Base-by-base conservation (phyloP, 2,329 filamentous ascomycete genomes). In the Aspergillus versicolor region DNA sequence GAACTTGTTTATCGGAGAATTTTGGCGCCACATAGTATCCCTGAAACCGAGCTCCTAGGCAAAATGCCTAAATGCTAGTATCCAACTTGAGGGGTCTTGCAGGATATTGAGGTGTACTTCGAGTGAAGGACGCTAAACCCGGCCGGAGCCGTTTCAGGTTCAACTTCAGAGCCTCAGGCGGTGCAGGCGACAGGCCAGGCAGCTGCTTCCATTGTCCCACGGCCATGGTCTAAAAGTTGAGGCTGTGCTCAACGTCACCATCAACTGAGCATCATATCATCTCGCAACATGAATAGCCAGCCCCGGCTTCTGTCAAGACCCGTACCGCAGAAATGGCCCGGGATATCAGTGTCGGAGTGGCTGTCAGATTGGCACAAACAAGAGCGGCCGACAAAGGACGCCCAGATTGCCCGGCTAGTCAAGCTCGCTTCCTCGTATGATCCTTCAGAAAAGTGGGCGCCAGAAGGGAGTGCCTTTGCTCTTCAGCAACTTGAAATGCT, bases 1-100 rank as follows among this genome's bases (percentile, higher is more conserved):
- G 46, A 19, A 49, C 38, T 53, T 34, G 32, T 37, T 32, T 41
- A 3, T 38, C 51, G 51, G 51, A 32, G 51, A 53, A 44, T 27
- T 38, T 17, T 2, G 34, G 41, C 22, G 42, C 51, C 51, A 53
- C 42, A 8, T 19, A 21, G 5, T 53, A 32, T 38, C 42, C 17
- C 13, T 37, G 34, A 37, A 37, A 37, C 34, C 7, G 8, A 11
- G 27, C 27, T 30, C 27, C 27, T 11, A 30, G 27, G 27, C 9
- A 30, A 30, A 30, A 30, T 30, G 27, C 27, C 27, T 30, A 30
- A 30, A 30, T 30, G 27, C 27, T 30, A 30, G 3, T 4, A 24
- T 44, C 24, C 42, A 13, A 27, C 17, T 42, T 42, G 40, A 44
- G 19, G 41, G 24, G 8, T 27, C 24, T 27, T 27, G 24, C 8